A percentile compares a stretch with the other conserved stretches of the same genome.
Conservation (phyloP, 192 early-diverging fungal species). For the Diversispora epigaea region DNA sequence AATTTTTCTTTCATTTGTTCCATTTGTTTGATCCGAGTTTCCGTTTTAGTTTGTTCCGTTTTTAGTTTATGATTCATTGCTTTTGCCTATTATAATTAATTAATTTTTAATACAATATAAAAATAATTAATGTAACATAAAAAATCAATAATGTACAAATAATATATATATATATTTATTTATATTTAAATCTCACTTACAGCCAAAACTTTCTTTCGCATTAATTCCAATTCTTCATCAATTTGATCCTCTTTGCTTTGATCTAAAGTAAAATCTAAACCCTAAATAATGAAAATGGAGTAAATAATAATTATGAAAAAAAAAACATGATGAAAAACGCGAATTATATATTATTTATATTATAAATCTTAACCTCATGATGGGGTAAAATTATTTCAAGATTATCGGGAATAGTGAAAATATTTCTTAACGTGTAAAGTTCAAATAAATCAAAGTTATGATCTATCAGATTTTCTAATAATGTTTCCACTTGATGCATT, state of each 20-base stretch:
- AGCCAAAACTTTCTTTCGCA: constrained; percentile 44
- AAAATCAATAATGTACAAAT: not conserved
- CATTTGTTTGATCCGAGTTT: not conserved
- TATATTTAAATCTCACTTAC: constrained; percentile 27
- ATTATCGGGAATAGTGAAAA: constrained; percentile 68
- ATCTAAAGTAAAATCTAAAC: constrained; percentile 37
- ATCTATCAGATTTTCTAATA: constrained; percentile 77
- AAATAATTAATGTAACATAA: not conserved
- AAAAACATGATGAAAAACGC: not conserved
- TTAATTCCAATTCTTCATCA: constrained; percentile 42
- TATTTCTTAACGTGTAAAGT: constrained; percentile 69
- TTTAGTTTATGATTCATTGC: constrained; percentile 41
- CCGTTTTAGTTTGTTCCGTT: constrained; percentile 36
- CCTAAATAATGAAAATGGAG: constrained; percentile 13
- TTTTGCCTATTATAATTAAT: constrained; percentile 37
- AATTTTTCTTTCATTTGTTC: constrained; percentile 3
- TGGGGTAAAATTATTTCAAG: constrained; percentile 54
- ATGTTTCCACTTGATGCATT: constrained; percentile 71
- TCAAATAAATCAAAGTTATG: constrained; percentile 84
- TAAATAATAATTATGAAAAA: not conserved
- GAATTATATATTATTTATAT: not conserved
- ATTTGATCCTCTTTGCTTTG: constrained; percentile 38
- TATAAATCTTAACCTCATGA: constrained; percentile 44
- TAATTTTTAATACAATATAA: not conserved
- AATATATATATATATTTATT: not conserved